Base-by-base conservation (phyloP, 495 filamentous ascomycete genomes). In the Durotheca rogersii region DNA sequence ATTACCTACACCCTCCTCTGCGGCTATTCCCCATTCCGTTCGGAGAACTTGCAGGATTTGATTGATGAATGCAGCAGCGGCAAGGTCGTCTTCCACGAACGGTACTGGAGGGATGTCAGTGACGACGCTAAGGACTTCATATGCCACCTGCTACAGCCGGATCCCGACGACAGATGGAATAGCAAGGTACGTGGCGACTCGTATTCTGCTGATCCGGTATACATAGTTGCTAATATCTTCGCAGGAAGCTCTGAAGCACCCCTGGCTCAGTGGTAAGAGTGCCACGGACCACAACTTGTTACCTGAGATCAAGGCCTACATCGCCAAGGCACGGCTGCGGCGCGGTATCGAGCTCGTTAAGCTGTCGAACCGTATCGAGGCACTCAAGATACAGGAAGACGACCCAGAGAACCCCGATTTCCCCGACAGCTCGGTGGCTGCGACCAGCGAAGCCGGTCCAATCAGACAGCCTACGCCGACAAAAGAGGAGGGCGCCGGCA, bases 1-100 rank as follows among this genome's bases (percentile, higher is more conserved):
- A 97, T 99, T 64, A 97, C 94, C 20, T 99, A 99, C 72, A 97
- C 94, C 11, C 80, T 99, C n/a, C 88, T 99, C 31, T 99, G 93
- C 70, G 93, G 93, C 40, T 99, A 99, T 71, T 96, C 92, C 7
- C 93, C 93, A 20, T 99, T 97, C 83, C 85, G 93, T 45, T 89
- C 88, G 53, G 93, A 99, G 69, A 95, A 87, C 60, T 73, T 99
- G 20, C 81, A 86, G 47, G 93, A 96, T 61, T 77, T 99, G 54
- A 95, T 99, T 61, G 90, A 96, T 49, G 93, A 99, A 70, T 96
- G 90, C 71, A 87, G 84, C 51, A 80, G 75, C 50, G 90, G 87
- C n/a, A 81, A 84, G 35, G 88, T 97, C 47, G 83, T 96, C 25
- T 99, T 97, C 82, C 93, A 99, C 67, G 90, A 95, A 63, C 85